A percentile compares a stretch with the other conserved stretches of the same genome.
phyloP scores from a whole-genome alignment of 768 basidiomycete species.

The Boletus rufocinnamomeus region DNA sequence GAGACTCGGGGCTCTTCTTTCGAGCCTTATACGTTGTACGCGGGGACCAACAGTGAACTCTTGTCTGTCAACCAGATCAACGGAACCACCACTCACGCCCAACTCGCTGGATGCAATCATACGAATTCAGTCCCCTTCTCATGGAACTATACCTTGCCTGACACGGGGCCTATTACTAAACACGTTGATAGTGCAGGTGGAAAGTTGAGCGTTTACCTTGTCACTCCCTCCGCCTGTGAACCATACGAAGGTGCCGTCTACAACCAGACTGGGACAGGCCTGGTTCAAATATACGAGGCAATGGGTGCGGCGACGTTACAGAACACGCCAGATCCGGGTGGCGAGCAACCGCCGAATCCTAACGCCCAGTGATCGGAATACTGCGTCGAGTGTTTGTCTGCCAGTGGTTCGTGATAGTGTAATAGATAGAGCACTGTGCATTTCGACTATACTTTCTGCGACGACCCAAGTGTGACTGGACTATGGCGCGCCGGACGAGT shows the following conservation, averaged over 20 bases:
- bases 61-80: constrained; percentile 5
- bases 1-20: constrained; percentile 6
- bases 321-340: neutral
- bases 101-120: constrained; percentile 8
- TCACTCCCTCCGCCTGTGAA: neutral
- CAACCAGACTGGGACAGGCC: constrained; percentile 1
- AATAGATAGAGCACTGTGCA: neutral
- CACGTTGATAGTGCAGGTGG: constrained; percentile 12
- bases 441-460: neutral
- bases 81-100: constrained; percentile 2
- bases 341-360: neutral
- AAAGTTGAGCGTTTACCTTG: constrained; percentile 4
- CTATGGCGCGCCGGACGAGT: neutral
- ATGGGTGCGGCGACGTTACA: neutral
- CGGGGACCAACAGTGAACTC: constrained; percentile 13
- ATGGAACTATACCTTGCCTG: constrained; percentile 9
- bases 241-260: neutral
- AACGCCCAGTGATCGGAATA: neutral
- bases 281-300: constrained; percentile 10
- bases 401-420: neutral
- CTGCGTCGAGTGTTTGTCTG: neutral
- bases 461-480: neutral
- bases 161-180: neutral
- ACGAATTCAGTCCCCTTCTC: constrained; percentile 6
- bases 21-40: constrained; percentile 12